Base-by-base conservation (phyloP, 805 yeast genomes). In the Sugiyamaella qingdaonensis region DNA sequence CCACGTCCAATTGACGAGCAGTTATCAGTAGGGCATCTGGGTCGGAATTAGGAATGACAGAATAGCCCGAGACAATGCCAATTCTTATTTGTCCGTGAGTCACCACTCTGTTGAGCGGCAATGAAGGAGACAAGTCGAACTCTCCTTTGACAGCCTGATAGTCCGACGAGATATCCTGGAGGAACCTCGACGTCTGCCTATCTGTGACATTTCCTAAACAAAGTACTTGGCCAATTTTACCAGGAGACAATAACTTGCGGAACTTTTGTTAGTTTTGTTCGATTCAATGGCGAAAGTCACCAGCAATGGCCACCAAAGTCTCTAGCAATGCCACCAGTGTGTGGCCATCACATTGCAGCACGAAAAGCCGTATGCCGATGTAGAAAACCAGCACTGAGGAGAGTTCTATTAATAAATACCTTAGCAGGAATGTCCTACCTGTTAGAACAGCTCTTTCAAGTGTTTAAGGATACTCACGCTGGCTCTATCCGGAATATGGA, bases 1-100 rank as follows among this genome's bases (percentile, higher is more conserved):
- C 98, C 37, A 88, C 97, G 66, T 91, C 95, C 76, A 91, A 77
- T 70, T 89, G 89, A 55, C 99, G 77, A 1, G 98, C 97, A 55
- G 86, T 78, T 0, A 87, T 80, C 56, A 88, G 74, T 51, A 94
- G 73, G 46, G 95, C 84, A 61, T 91, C 80, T 2, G 97, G 95
- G 64, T 94, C 98, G 45, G 82, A 82, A 55, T 82, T 81, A 1
- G 99, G 98, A 8, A 91, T 84, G 1, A 90, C 74, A 27, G 85
- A 84, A 67, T 83, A 85, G 4, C 97, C 97, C 61, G 88, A 85
- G 11, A 92, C 82, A 58, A 91, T 78, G 2, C 98, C 98, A 47
- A 92, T 82, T 51, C 83, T 80, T 54, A 92, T 77, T 54, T 78
- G 78, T 24, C 89, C 97, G 52, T 78, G 83, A 11, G 77, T 76